These are phyloP conservation scores for Antrodiella citrinella DNA, from an alignment of 768 basidiomycete genomes.

Conservation along the genomic window DNA sequence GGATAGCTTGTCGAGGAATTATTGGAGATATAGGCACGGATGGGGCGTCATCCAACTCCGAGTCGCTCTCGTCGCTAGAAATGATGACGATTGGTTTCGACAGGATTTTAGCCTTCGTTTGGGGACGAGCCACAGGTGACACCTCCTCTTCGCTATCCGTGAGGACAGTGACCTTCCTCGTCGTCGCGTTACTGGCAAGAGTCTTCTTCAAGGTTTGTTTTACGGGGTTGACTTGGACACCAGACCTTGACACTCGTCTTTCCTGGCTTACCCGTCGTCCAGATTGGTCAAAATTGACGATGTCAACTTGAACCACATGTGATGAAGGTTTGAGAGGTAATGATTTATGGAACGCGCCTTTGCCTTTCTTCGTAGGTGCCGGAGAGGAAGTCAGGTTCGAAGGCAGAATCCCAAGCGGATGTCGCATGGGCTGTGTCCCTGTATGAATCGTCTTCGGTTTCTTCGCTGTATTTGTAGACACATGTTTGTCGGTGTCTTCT, in stretches of 20 bases:
- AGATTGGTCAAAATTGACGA: conserved; percentile 53
- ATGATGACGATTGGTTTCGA: conserved; percentile 8
- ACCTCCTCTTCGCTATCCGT: conserved; percentile 6
- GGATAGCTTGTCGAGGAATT: neutral
- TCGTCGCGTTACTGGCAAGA: neutral
- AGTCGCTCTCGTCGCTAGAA: conserved; percentile 8
- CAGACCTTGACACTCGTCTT: conserved; percentile 44
- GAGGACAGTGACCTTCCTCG: neutral
- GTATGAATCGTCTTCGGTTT: too few species aligned
- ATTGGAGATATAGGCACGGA: too few species aligned
- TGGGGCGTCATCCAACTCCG: neutral
- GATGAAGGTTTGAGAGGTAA: conserved; percentile 28
- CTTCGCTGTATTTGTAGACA: too few species aligned
- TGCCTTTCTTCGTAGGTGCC: conserved; percentile 19
- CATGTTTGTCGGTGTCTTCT: conserved; percentile 3
- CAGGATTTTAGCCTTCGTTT: neutral
- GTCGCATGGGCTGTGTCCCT: conserved; percentile 22
- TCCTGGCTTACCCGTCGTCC: conserved; percentile 56
- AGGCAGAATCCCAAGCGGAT: conserved; percentile 32
- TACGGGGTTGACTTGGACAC: conserved; percentile 29
- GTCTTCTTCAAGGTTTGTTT: neutral
- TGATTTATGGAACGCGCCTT: conserved; percentile 5
- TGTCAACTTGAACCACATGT: conserved; percentile 56
- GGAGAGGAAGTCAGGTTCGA: conserved; percentile 33
- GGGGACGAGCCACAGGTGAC: neutral